Evolutionary conservation across 257 asterid species (phyloP).

Genomic region (Parsonsia alboflavescens): DNA sequence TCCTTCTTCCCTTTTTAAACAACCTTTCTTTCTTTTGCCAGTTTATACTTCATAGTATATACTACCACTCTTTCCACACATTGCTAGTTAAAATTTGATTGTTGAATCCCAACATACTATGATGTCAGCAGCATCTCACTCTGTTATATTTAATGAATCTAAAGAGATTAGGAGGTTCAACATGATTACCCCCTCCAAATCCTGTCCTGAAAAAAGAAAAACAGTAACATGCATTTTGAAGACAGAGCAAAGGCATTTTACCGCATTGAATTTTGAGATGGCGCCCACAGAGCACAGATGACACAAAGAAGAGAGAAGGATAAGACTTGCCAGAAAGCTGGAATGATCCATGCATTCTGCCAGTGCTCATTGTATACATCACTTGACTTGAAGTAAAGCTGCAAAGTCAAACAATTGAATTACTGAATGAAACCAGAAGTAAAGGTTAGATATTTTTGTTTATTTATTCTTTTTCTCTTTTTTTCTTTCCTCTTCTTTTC

Average conservation of each 20-base stretch:
- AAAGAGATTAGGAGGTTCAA: background rate
- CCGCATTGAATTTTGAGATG: constrained; percentile 89
- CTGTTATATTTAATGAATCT: background rate
- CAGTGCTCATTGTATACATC: constrained; percentile 90
- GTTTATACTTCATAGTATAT: background rate
- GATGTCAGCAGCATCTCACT: background rate
- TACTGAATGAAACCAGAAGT: background rate
- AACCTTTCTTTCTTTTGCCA: background rate
- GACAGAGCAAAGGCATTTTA: constrained; percentile 21
- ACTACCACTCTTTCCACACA: background rate
- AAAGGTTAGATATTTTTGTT: background rate
- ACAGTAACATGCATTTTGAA: background rate
- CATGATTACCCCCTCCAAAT: background rate
- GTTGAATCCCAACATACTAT: background rate
- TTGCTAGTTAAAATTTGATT: background rate
- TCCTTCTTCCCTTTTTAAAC: background rate
- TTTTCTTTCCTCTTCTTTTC: background rate
- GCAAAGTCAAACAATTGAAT: constrained; percentile 23
- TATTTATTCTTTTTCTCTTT: no score
- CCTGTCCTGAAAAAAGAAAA: background rate
- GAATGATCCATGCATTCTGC: constrained; percentile 96
- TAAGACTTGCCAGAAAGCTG: constrained; percentile 95
- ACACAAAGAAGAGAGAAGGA: constrained; percentile 84
- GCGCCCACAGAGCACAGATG: constrained; percentile 97
- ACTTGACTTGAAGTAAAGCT: constrained; percentile 89